A percentile compares a stretch with the other conserved stretches of the same genome.
phyloP scores from a whole-genome alignment of 768 basidiomycete genomes.

The Gymnopilus dilepis region DNA sequence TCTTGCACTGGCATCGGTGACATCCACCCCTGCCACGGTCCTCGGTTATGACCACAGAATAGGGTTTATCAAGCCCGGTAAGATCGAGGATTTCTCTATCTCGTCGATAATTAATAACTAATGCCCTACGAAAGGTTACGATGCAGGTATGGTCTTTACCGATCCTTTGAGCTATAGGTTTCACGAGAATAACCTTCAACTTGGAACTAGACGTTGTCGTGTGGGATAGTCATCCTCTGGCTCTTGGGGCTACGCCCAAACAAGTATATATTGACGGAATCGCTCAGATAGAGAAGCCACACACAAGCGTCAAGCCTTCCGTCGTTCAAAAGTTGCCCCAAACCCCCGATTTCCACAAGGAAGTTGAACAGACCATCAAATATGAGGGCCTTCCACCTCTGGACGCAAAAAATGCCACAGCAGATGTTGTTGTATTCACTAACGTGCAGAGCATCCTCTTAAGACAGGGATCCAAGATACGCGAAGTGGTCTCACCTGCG shows the following conservation, averaged over 20 bases:
- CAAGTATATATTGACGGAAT: slow-evolving; percentile 91
- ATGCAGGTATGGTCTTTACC: slow-evolving; percentile 55
- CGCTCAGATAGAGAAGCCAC: slow-evolving; percentile 59
- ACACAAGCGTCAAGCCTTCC: slow-evolving; percentile 54
- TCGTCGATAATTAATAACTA: too few relatives aligned
- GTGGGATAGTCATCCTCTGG: slow-evolving; percentile 80
- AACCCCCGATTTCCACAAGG: slow-evolving; percentile 65
- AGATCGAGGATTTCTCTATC: too few relatives aligned
- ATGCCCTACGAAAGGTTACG: slow-evolving; percentile 59
- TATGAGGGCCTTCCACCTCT: slow-evolving; percentile 74
- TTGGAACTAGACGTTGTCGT: slow-evolving; percentile 65
- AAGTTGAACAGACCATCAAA: slow-evolving; percentile 55
- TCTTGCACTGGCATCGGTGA: slow-evolving; percentile 73
- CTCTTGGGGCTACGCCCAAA: slow-evolving; percentile 76
- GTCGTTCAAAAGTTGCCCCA: slow-evolving; percentile 56
- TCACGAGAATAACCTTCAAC: not conserved
- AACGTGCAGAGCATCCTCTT: slow-evolving; percentile 63
- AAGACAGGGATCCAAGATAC: slow-evolving; percentile 35
- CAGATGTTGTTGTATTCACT: slow-evolving; percentile 59
- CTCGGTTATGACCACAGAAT: slow-evolving; percentile 79
- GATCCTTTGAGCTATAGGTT: not conserved
- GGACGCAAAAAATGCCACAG: slow-evolving; percentile 41
- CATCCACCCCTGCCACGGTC: slow-evolving; percentile 69
- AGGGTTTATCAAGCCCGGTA: slow-evolving; percentile 67
- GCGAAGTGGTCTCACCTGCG: slow-evolving; percentile 34